phyloP scores from a whole-genome alignment of 2,329 filamentous ascomycete genomes.

The Cladosporium velox region DNA sequence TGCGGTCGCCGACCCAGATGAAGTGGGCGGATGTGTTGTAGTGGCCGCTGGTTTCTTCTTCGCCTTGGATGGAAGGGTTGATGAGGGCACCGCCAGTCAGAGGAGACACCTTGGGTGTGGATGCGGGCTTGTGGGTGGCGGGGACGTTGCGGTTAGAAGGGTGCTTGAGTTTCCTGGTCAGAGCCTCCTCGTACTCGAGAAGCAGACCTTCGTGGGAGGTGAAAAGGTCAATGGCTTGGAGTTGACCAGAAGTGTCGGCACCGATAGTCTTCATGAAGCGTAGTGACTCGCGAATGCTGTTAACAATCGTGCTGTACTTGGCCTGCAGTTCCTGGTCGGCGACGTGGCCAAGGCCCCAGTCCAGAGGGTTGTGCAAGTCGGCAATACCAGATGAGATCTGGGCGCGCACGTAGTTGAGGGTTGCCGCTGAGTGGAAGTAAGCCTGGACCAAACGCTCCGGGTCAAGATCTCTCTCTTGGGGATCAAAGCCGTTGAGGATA shows the following conservation, averaged over 20 bases:
- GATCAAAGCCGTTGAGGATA: conserved; percentile 85
- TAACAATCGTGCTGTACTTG: conserved; percentile 83
- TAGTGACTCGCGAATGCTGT: conserved; percentile 83
- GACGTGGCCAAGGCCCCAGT: conserved; percentile 94
- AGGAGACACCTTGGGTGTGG: conserved; percentile 26
- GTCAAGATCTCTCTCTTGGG: conserved; percentile 76
- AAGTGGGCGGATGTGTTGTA: conserved; percentile 97
- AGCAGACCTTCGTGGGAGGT: conserved; percentile 94
- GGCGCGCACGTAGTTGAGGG: conserved; percentile 87
- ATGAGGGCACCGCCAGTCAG: conserved; percentile 28
- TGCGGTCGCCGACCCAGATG: conserved; percentile 97
- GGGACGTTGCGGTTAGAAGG: conserved; percentile 54
- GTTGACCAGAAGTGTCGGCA: conserved; percentile 77
- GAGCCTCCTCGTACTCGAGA: conserved; percentile 87
- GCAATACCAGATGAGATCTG: conserved; percentile 85
- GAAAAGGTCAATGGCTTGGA: conserved; percentile 91
- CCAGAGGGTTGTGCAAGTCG: conserved; percentile 87
- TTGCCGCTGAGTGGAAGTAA: conserved; percentile 94
- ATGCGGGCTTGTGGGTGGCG: conserved; percentile 15
- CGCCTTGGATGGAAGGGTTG: conserved; percentile 22
- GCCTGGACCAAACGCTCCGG: conserved; percentile 82
- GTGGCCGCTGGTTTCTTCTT: conserved; percentile 60
- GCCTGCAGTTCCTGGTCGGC: conserved; percentile 78
- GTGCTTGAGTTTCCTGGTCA: conserved; percentile 75
- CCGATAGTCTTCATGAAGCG: conserved; percentile 95